These are phyloP conservation scores for Ophiostoma perfectum DNA, from an alignment of 2,329 filamentous ascomycete genomes.

Conservation along the genomic window DNA sequence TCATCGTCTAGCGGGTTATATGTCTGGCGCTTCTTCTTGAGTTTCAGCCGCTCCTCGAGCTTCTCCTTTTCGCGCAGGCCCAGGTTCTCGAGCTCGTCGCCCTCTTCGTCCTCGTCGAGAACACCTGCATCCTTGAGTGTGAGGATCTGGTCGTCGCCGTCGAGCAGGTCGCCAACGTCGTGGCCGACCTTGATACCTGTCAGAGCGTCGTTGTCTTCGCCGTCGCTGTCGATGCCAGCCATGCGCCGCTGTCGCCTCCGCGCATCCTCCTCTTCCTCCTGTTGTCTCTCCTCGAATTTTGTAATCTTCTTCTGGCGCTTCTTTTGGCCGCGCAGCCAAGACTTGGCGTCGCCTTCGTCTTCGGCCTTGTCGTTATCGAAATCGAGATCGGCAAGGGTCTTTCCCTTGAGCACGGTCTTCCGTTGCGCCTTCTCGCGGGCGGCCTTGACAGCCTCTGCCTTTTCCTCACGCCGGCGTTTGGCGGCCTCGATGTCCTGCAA, in stretches of 20 bases:
- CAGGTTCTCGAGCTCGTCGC: constrained; percentile 81
- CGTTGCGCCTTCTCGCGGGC: constrained; percentile 79
- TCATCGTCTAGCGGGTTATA: constrained; percentile 74
- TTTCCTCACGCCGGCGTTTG: constrained; percentile 73
- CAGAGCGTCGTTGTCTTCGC: constrained; percentile 76
- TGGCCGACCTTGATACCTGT: constrained; percentile 90
- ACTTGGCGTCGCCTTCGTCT: constrained; percentile 64
- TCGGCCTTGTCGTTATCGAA: constrained; percentile 48
- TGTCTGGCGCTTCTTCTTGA: constrained; percentile 83
- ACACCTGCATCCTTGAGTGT: constrained; percentile 93
- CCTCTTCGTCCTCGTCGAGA: constrained; percentile 74
- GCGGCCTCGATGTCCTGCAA: constrained; percentile 64
- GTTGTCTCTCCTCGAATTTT: constrained; percentile 73
- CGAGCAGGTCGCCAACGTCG: constrained; percentile 73
- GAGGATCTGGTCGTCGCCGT: constrained; percentile 79
- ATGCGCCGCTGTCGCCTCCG: constrained; percentile 60
- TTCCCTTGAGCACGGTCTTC: constrained; percentile 69
- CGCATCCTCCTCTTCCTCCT: constrained; percentile 56
- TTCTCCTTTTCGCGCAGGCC: constrained; percentile 66
- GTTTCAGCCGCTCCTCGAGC: constrained; percentile 67
- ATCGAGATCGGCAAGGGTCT: constrained; percentile 72
- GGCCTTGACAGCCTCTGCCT: constrained; percentile 76
- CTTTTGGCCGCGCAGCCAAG: constrained; percentile 85
- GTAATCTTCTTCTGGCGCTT: constrained; percentile 91
- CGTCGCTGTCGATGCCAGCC: constrained; percentile 41